Conservation (phyloP, 768 basidiomycete genomes). For the Mycena vulgaris region DNA sequence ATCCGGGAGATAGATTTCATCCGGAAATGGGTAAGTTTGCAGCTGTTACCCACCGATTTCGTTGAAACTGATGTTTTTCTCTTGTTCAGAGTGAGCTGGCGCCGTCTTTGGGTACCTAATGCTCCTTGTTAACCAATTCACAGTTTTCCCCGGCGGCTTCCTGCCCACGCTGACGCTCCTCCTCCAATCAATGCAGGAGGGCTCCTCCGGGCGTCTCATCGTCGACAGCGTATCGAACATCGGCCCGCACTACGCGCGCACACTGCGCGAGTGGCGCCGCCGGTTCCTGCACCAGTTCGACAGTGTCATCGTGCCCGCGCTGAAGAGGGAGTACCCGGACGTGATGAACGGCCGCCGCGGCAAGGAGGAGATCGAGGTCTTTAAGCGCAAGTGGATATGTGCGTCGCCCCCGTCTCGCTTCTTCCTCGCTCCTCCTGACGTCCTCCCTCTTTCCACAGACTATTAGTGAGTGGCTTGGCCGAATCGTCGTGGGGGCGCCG, state of each 20-base stretch:
- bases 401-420: constrained; percentile 44
- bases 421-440: constrained; percentile 1
- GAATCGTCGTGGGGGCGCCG: neutral
- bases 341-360: constrained; percentile 63
- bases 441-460: constrained; percentile 48
- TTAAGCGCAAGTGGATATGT: constrained; percentile 84
- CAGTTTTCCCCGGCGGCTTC: constrained; percentile 82
- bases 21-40: constrained; percentile 76
- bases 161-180: constrained; percentile 76
- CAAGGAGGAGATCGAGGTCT: constrained; percentile 76
- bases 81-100: constrained; percentile 21
- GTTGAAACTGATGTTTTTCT: neutral
- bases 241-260: constrained; percentile 66
- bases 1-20: constrained; percentile 80
- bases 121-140: neutral
- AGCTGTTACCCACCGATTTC: neutral
- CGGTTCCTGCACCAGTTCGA: constrained; percentile 75
- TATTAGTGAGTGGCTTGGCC: constrained; percentile 58
- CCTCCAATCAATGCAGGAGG: constrained; percentile 63
- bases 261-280: constrained; percentile 81
- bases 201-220: constrained; percentile 68
- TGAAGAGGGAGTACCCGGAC: constrained; percentile 72
- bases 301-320: constrained; percentile 68
- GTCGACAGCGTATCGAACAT: constrained; percentile 81
- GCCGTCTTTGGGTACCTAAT: neutral